These are phyloP conservation scores for Galeopsis tetrahit DNA, from an alignment of 257 asterid genomes.

Conservation along the genomic window DNA sequence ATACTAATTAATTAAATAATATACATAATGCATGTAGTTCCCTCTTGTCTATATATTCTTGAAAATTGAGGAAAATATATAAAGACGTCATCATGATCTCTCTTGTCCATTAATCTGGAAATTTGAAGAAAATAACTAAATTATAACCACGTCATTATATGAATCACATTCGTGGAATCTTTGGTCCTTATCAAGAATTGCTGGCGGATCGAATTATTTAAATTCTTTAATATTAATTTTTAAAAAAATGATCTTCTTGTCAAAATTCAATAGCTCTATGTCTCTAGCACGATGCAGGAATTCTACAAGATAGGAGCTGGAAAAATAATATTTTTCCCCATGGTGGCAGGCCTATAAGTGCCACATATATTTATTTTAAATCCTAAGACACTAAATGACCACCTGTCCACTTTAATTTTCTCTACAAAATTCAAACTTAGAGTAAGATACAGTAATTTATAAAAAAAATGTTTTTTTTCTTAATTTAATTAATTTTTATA, in stretches of 20 bases:
- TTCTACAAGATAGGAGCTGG: neutral
- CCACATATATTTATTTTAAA: neutral
- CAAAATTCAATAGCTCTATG: too few species aligned
- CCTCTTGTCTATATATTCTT: constrained; percentile 21
- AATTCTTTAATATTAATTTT: neutral
- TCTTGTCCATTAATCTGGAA: too few species aligned
- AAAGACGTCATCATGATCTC: too few species aligned
- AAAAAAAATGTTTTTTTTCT: too few species aligned
- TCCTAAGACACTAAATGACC: too few species aligned
- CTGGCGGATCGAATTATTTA: constrained; percentile 35
- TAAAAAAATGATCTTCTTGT: neutral
- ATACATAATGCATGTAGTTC: constrained; percentile 7
- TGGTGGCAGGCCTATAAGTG: neutral
- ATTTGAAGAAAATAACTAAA: neutral
- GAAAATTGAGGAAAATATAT: too few species aligned
- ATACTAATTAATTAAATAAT: neutral
- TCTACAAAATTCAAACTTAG: too few species aligned
- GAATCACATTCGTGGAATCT: constrained; percentile 22
- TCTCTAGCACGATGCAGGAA: constrained; percentile 9
- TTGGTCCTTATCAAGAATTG: constrained; percentile 38
- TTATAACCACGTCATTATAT: constrained; percentile 31
- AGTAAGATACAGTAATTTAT: too few species aligned
- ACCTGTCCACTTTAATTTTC: too few species aligned
- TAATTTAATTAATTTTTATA: too few species aligned
- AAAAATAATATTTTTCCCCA: neutral